A percentile compares a stretch with the other conserved stretches of the same genome.
These are phyloP conservation scores for Domatiomyces globalis DNA, from an alignment of 2,329 filamentous ascomycete species.

Conservation along the genomic window DNA sequence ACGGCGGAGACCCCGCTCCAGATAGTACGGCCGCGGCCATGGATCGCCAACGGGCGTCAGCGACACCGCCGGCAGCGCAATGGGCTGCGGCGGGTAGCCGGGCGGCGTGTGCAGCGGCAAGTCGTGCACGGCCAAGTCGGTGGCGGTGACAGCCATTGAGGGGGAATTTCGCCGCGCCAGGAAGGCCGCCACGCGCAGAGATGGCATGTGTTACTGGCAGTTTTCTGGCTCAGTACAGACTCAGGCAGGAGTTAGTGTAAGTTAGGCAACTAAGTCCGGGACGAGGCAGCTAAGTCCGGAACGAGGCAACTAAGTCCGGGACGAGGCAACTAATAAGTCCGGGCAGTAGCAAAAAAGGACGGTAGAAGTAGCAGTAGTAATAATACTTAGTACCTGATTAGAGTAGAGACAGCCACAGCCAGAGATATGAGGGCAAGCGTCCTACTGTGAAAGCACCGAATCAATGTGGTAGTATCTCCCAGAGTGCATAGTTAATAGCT, in stretches of 20 bases:
- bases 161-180: conserved; percentile 26
- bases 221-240: background rate
- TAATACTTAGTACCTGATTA: background rate
- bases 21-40: conserved; percentile 59
- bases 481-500: background rate
- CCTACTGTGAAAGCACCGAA: background rate
- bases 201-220: conserved; percentile 13
- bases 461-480: background rate
- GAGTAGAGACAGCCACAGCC: background rate
- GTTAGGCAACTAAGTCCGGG: no score
- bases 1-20: conserved; percentile 70
- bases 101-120: conserved; percentile 3
- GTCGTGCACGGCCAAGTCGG: conserved; percentile 8
- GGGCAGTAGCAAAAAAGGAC: no score
- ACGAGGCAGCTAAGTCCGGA: background rate
- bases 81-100: conserved; percentile 9
- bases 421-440: background rate
- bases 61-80: conserved; percentile 10
- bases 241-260: background rate
- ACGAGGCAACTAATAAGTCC: background rate
- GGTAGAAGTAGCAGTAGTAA: background rate
- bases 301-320: no score
- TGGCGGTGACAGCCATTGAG: conserved; percentile 25
- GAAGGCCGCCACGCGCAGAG: conserved; percentile 27
- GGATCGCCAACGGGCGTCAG: conserved; percentile 26